These are phyloP conservation scores for Phytophthora ohioensis DNA, from an alignment of 352 stramenopile species.

Conservation along the genomic window DNA sequence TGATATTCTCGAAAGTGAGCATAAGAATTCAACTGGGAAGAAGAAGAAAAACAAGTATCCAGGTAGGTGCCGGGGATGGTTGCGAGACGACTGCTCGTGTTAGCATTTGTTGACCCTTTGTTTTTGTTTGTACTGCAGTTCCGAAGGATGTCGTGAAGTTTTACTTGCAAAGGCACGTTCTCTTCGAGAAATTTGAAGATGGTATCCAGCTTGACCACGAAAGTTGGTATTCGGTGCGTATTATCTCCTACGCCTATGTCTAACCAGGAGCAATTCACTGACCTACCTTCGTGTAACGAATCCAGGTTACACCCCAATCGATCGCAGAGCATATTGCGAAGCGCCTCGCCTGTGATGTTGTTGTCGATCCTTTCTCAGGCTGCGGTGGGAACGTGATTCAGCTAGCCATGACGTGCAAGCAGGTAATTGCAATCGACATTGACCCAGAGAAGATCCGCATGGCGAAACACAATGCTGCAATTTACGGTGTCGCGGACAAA, in stretches of 20 bases:
- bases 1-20: constrained; percentile 15
- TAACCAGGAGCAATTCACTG: background rate
- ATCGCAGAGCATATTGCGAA: constrained; percentile 90
- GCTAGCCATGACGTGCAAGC: constrained; percentile 87
- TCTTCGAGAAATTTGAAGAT: constrained; percentile 93
- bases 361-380: constrained; percentile 93
- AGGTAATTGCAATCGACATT: constrained; percentile 94
- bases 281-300: background rate
- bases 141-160: constrained; percentile 83
- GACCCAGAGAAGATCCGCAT: constrained; percentile 91
- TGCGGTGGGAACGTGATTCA: constrained; percentile 95
- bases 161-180: constrained; percentile 87
- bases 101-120: background rate
- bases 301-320: constrained; percentile 89
- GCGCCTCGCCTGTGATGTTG: constrained; percentile 81
- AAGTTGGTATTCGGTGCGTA: constrained; percentile 91
- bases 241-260: background rate
- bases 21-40: constrained; percentile 23
- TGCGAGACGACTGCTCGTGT: background rate
- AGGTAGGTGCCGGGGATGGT: constrained; percentile 29
- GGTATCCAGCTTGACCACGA: constrained; percentile 93
- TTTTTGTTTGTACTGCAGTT: constrained; percentile 34
- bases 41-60: constrained; percentile 45
- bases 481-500: constrained; percentile 91
- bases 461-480: constrained; percentile 90